These are phyloP conservation scores for Saprolegnia parasitica DNA, from an alignment of 352 stramenopile species.

Conservation along the genomic window DNA sequence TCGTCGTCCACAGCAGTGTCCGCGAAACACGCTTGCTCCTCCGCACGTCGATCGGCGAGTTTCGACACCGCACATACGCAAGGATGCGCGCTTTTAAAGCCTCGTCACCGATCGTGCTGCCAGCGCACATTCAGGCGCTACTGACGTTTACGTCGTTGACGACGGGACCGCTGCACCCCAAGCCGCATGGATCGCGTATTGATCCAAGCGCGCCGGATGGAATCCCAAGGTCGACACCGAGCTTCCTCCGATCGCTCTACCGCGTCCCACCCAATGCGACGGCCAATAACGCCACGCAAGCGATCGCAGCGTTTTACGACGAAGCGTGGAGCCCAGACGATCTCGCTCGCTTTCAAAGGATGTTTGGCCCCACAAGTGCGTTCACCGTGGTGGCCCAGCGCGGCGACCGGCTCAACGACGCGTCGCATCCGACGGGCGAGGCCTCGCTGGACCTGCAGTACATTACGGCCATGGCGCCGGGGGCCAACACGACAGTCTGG, in stretches of 20 bases:
- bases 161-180: background rate
- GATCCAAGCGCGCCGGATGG: background rate
- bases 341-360: conserved; percentile 46
- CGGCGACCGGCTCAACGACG: conserved; percentile 46
- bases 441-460: conserved; percentile 89
- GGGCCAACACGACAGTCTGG: conserved; percentile 77
- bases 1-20: background rate
- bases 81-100: background rate
- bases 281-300: conserved; percentile 54
- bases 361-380: conserved; percentile 43
- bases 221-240: conserved; percentile 38
- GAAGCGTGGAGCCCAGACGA: conserved; percentile 56
- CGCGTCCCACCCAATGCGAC: conserved; percentile 54
- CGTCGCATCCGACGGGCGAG: conserved; percentile 45
- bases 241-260: conserved; percentile 51
- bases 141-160: background rate
- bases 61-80: background rate
- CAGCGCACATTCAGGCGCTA: background rate
- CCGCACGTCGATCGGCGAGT: background rate
- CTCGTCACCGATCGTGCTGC: background rate
- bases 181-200: no score
- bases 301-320: conserved; percentile 67
- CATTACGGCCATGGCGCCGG: conserved; percentile 76
- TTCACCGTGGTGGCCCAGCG: conserved; percentile 33
- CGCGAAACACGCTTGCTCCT: background rate